These are phyloP conservation scores for Lavandula angustifolia DNA, from an alignment of 257 asterid species.

Conservation along the genomic window DNA sequence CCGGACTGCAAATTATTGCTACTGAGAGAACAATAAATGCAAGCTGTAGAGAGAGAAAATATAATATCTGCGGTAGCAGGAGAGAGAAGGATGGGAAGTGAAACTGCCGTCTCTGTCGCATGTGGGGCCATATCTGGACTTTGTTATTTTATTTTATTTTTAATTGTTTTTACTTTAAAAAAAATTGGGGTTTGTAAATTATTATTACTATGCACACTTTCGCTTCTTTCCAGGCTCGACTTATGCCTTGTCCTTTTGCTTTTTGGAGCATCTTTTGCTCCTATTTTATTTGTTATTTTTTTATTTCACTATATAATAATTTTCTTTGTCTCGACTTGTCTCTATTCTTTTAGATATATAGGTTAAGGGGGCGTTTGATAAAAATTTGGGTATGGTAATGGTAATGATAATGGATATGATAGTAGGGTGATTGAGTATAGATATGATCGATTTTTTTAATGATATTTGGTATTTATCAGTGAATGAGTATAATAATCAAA, in stretches of 20 bases:
- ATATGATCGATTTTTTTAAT: no score
- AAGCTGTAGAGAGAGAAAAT: conserved; percentile 29
- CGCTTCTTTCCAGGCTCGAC: conserved; percentile 41
- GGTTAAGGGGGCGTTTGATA: no score
- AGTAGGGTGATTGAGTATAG: no score
- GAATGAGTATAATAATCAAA: no score
- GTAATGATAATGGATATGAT: no score
- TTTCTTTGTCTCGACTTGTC: no score
- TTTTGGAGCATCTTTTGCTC: conserved; percentile 36
- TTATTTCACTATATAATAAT: no score
- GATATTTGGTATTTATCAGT: no score
- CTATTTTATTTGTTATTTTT: neutral
- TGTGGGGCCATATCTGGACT: conserved; percentile 56
- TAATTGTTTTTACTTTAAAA: no score
- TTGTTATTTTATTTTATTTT: conserved; percentile 12
- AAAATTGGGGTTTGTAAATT: neutral
- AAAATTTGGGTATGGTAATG: no score
- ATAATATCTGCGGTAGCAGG: no score
- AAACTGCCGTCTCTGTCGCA: conserved; percentile 65
- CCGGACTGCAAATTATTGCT: conserved; percentile 25
- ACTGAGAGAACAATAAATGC: conserved; percentile 26
- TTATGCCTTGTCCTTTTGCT: conserved; percentile 55
- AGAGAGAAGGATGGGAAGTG: conserved; percentile 26
- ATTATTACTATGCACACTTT: conserved; percentile 32
- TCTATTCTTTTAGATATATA: no score